phyloP scores from a whole-genome alignment of 208 protist genomes.

The Perkinsela sp. region DNA sequence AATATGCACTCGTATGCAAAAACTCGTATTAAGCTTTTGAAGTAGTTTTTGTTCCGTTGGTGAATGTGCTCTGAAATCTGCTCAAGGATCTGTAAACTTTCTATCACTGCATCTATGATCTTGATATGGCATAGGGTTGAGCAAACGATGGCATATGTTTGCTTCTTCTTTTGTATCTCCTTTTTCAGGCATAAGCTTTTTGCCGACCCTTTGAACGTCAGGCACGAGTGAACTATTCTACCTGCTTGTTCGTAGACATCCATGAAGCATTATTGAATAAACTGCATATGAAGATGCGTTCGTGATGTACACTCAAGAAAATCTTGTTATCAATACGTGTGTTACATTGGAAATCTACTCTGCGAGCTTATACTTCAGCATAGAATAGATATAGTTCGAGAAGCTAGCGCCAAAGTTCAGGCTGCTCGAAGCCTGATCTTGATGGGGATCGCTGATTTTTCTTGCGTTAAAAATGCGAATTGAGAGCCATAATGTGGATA shows the following conservation, averaged over 20 bases:
- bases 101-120: conserved; percentile 43
- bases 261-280: too few species aligned
- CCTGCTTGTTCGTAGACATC: conserved; percentile 59
- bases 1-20: conserved; percentile 56
- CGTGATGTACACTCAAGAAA: too few species aligned
- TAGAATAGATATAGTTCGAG: too few species aligned
- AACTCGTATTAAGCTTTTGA: conserved; percentile 26
- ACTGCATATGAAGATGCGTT: too few species aligned
- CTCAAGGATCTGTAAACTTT: conserved; percentile 37
- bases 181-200: conserved; percentile 64
- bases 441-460: too few species aligned
- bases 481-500: too few species aligned
- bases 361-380: too few species aligned
- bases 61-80: conserved; percentile 8
- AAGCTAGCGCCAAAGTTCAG: too few species aligned
- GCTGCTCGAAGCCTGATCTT: too few species aligned
- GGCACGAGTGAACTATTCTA: conserved; percentile 28
- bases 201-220: conserved; percentile 30
- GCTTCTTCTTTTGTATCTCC: conserved; percentile 67
- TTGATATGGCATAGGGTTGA: conserved; percentile 57
- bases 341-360: too few species aligned
- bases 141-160: conserved; percentile 64
- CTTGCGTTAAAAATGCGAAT: too few species aligned
- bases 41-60: conserved; percentile 20
- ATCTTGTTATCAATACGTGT: too few species aligned